Evolutionary conservation across 495 filamentous ascomycete genomes (phyloP), one percentile per base, ranked within the genome.

Genomic region (Elaphomyces granulatus): DNA sequence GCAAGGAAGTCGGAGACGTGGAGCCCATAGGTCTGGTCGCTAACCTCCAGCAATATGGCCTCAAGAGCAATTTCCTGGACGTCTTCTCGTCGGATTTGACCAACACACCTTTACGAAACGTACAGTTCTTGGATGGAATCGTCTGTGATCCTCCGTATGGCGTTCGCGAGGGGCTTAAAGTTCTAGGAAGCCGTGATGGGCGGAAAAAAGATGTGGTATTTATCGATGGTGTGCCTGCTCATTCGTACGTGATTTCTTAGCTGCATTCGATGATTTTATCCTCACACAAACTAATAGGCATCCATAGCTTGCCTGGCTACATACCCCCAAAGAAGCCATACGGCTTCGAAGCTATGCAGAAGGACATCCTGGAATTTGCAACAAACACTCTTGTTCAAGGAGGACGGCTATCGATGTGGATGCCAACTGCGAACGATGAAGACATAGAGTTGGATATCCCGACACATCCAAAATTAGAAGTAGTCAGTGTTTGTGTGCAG

Each of bases 91-190:
- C 82, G 1, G 90, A 99, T 58, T 51, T 99, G 17, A 95, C 87
- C 2, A 87, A 99, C 53, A 79, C 78, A 8, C 92, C 90, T 2
- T 50, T 96, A 14, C 63, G 83, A 28, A 56, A 51, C 14, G 32
- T 36, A 4, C 48, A 50, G 19, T 68, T 81, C 37, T 73, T 96
- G 28, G 87, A 99, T 60, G 86, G 80, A 2, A 88, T 99, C 43
- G 60, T 95, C n/a, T 95, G 90, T 46, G 90, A 99, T 58, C 90
- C 90, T 12, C 90, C 90, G 0, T 99, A 99, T 52, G 90, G 90
- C n/a, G 84, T 99, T 12, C 73, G 90, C 8, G 90, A 99, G 50
- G 90, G 90, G 0, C 59, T 95, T 37, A 80, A 79, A 50, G 87
- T 96, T 2, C 62, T 99, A 12, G 90, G 90, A 2, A 74, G 68